Evolutionary conservation across 192 early-diverging fungal genomes (phyloP).

Genomic region (Funneliformis mosseae): DNA sequence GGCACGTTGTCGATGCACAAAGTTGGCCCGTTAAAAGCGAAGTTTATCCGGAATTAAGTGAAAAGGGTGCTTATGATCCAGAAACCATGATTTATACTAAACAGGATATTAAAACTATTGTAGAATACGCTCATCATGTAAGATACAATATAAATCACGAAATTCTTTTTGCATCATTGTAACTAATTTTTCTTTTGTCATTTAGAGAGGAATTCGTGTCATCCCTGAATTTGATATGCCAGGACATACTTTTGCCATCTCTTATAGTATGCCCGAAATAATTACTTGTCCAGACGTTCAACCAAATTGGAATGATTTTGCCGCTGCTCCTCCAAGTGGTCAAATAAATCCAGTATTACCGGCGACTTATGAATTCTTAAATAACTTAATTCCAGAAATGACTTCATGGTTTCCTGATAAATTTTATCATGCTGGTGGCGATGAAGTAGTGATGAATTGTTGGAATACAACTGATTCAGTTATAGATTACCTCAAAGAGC

Average conservation of each 20-base stretch:
- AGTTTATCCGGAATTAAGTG: slow-evolving; percentile 60
- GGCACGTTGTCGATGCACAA: slow-evolving; percentile 75
- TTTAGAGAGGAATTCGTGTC: slow-evolving; percentile 76
- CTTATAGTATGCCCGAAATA: slow-evolving; percentile 34
- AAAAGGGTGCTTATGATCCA: slow-evolving; percentile 68
- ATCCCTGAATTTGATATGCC: slow-evolving; percentile 95
- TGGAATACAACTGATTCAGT: slow-evolving; percentile 54
- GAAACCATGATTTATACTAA: slow-evolving; percentile 71
- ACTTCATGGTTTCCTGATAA: slow-evolving; percentile 68
- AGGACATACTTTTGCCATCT: slow-evolving; percentile 66
- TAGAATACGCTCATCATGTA: slow-evolving; percentile 64
- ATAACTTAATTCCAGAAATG: slow-evolving; percentile 68
- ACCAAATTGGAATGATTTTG: slow-evolving; percentile 52
- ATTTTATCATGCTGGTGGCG: slow-evolving; percentile 75
- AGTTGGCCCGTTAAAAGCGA: slow-evolving; percentile 70
- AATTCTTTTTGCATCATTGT: not conserved
- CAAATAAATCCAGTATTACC: slow-evolving; percentile 75
- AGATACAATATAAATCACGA: not conserved
- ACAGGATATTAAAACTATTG: slow-evolving; percentile 66
- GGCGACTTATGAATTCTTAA: slow-evolving; percentile 65
- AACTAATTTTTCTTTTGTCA: not conserved
- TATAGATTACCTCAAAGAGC: slow-evolving; percentile 35
- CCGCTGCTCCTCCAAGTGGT: slow-evolving; percentile 77
- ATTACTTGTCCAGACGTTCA: slow-evolving; percentile 60
- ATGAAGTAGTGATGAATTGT: slow-evolving; percentile 76